Evolutionary conservation across 2,329 filamentous ascomycete species (phyloP).

Genomic region (Sordariomycetes sp.): DNA sequence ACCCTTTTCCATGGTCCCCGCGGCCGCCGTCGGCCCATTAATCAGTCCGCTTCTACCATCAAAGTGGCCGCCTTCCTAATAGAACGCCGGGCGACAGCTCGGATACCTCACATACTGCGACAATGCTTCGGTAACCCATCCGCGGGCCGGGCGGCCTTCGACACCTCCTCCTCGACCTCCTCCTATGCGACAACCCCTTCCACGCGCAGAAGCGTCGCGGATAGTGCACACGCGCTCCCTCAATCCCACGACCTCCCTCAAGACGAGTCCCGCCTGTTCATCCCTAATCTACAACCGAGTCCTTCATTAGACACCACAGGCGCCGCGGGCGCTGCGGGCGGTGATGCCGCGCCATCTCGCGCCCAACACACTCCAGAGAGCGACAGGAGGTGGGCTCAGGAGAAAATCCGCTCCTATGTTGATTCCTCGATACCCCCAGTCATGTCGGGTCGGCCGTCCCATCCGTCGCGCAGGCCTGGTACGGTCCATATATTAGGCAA

Average conservation of each 20-base stretch:
- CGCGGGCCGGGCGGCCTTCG: constrained; percentile 7
- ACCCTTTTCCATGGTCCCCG: constrained; percentile 1
- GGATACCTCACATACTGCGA: constrained; percentile 9
- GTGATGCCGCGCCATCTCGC: constrained; percentile 25
- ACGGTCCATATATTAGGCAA: constrained; percentile 2
- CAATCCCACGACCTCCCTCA: constrained; percentile 23
- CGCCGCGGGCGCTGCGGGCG: constrained; percentile 55
- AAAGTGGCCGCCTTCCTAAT: constrained; percentile 8
- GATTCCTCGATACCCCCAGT: background rate
- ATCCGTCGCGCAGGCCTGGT: background rate
- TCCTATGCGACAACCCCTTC: background rate
- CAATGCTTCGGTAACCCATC: constrained; percentile 9
- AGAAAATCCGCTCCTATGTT: background rate
- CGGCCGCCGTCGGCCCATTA: background rate
- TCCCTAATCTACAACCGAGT: too few relatives aligned
- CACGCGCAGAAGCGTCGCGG: background rate
- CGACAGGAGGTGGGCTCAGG: background rate
- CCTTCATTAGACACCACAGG: constrained; percentile 33
- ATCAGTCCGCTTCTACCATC: constrained; percentile 4
- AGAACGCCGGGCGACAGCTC: constrained; percentile 10
- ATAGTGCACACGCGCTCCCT: constrained; percentile 9
- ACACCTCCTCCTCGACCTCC: background rate
- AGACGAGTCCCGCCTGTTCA: constrained; percentile 21
- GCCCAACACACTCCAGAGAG: too few relatives aligned
- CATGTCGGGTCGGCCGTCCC: background rate